Evolutionary conservation across 352 stramenopile genomes (phyloP), one percentile per base, ranked within the genome.

Genomic region (Pythium rhizo-oryzae): DNA sequence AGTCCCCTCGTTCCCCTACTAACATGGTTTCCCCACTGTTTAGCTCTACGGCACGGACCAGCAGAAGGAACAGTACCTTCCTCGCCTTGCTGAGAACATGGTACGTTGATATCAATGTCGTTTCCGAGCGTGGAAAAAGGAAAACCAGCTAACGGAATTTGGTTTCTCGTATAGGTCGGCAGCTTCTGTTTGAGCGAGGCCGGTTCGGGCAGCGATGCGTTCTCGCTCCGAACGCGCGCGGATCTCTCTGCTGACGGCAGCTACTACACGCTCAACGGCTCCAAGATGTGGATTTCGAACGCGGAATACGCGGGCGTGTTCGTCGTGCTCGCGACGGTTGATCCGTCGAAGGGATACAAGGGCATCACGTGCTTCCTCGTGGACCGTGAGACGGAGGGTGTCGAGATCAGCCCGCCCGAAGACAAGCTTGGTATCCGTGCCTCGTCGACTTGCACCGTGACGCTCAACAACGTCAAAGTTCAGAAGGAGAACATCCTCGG

Each of bases 271-370:
- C 77, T 99, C 13, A 99, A 91, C 75, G 97, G 97, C 21, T 90
- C 91, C 55, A 99, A 99, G 78, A 90, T 98, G 74, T 99, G 97
- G 97, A 99, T 99, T 70, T 99, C 95, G 49, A 99, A 99, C 79
- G 93, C 92, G 8, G 93, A 94, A 68, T 97, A 99, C 67, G 90
- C 97, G 21, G 95, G 94, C 9, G 90, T 99, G 1, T 99, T 98
- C 79, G 79, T 99, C 25, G 94, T 99, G 21, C 99, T 99, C 80
- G 97, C 97, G 13, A 99, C 98, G 68, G 90, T 89, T 19, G 90
- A 99, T 75, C 82, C 79, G 46, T 92, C 87, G 4, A 82, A 94
- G 70, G 96, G 96, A 19, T 98, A 99, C 88, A 98, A 97, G 75
- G 97, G 97, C 50, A 99, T 99, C 68, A 99, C 97, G 65, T 98